phyloP scores from a whole-genome alignment of 192 early-diverging fungal genomes.

The Nowakowskiella sp. region DNA sequence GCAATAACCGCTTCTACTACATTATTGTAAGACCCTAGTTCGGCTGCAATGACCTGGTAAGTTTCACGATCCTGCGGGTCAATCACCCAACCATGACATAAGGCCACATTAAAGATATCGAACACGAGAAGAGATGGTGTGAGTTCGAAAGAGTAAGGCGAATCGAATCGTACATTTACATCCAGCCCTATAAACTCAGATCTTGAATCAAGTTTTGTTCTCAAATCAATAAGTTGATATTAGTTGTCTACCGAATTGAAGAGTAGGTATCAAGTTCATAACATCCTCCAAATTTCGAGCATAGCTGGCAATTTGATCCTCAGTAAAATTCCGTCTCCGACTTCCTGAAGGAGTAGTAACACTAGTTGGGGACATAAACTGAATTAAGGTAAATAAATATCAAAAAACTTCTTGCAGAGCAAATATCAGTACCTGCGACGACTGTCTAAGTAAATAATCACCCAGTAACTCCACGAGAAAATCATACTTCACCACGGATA shows the following conservation, averaged over 20 bases:
- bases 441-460: slow-evolving; percentile 56
- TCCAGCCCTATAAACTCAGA: slow-evolving; percentile 53
- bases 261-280: slow-evolving; percentile 47
- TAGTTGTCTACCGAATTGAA: slow-evolving; percentile 34
- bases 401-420: not conserved
- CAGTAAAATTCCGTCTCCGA: not conserved
- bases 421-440: not conserved
- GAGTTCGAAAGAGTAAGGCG: slow-evolving; percentile 67
- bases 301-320: slow-evolving; percentile 14
- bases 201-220: too few relatives aligned
- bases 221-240: not conserved
- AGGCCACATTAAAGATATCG: slow-evolving; percentile 64
- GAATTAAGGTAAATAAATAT: not conserved
- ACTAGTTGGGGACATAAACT: not conserved
- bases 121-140: slow-evolving; percentile 62
- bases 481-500: slow-evolving; percentile 52
- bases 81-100: slow-evolving; percentile 89
- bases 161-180: slow-evolving; percentile 77
- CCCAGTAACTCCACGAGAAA: slow-evolving; percentile 65
- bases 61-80: slow-evolving; percentile 55
- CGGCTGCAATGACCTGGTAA: slow-evolving; percentile 41
- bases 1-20: slow-evolving; percentile 70
- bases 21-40: slow-evolving; percentile 65
- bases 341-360: too few relatives aligned
- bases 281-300: slow-evolving; percentile 49